Evolutionary conservation across 495 filamentous ascomycete species (phyloP).

Genomic region (Baudoinia panamericana): DNA sequence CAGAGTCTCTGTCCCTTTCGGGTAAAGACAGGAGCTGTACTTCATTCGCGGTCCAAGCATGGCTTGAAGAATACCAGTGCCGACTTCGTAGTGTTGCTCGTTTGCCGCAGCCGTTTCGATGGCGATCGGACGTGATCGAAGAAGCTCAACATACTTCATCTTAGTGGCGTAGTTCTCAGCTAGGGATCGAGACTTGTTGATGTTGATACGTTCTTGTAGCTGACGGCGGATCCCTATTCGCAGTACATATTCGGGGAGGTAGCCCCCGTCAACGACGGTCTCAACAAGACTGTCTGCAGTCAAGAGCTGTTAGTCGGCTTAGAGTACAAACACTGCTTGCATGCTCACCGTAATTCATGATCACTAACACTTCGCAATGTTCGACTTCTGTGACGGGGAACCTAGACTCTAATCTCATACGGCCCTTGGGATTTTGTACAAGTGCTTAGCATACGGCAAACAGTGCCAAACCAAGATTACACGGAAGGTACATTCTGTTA

Average conservation of each 20-base stretch:
- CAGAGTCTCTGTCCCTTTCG: conserved; percentile 41
- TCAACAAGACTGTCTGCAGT: conserved; percentile 5
- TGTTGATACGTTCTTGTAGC: conserved; percentile 38
- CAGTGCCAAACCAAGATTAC: too few relatives aligned
- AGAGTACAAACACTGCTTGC: too few relatives aligned
- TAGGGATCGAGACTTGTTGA: conserved; percentile 36
- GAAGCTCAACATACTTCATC: conserved; percentile 41
- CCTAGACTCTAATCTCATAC: too few relatives aligned
- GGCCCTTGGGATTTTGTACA: too few relatives aligned
- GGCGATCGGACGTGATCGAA: conserved; percentile 45
- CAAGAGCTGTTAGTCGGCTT: too few relatives aligned
- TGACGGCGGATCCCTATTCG: conserved; percentile 43
- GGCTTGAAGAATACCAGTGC: conserved; percentile 41
- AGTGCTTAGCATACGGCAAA: too few relatives aligned
- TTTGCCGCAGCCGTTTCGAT: conserved; percentile 49
- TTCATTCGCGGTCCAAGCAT: conserved; percentile 53
- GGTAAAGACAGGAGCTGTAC: conserved; percentile 48
- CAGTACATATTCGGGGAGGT: conserved; percentile 26
- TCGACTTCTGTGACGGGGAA: too few relatives aligned
- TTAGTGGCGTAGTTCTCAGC: conserved; percentile 38
- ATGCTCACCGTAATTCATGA: conserved; percentile 11
- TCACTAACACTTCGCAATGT: too few relatives aligned
- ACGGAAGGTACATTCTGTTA: too few relatives aligned
- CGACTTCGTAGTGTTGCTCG: conserved; percentile 55
- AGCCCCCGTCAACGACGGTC: conserved; percentile 12